Evolutionary conservation across 805 yeast genomes (phyloP).

Genomic region (Ogataea sp.): DNA sequence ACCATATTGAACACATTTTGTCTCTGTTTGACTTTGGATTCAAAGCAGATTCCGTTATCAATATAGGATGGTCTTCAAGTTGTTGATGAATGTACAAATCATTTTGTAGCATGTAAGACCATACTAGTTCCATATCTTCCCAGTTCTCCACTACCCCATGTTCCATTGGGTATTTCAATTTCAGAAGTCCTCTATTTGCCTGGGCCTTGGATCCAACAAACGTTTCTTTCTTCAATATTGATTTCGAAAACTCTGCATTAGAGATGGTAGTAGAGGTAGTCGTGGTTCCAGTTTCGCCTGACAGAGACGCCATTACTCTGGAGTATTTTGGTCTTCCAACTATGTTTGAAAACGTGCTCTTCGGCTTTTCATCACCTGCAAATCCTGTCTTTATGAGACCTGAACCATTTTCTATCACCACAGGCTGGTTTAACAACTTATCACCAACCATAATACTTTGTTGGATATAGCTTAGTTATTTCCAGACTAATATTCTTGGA

Average conservation of each 20-base stretch:
- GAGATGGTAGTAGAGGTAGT: background rate
- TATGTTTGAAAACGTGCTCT: conserved; percentile 51
- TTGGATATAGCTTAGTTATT: too few relatives aligned
- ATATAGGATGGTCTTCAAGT: conserved; percentile 74
- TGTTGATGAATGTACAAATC: conserved; percentile 45
- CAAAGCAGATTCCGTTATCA: conserved; percentile 84
- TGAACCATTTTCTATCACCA: conserved; percentile 80
- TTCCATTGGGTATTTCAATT: conserved; percentile 60
- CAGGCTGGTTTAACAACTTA: conserved; percentile 53
- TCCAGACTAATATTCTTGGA: too few relatives aligned
- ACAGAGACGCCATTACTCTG: conserved; percentile 61
- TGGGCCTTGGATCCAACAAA: conserved; percentile 76
- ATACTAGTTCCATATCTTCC: conserved; percentile 78
- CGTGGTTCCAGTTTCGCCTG: conserved; percentile 23
- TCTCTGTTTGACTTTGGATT: conserved; percentile 61
- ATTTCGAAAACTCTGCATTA: background rate
- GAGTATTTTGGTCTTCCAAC: conserved; percentile 80
- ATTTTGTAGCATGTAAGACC: conserved; percentile 60
- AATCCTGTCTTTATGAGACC: conserved; percentile 84
- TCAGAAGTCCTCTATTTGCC: conserved; percentile 67
- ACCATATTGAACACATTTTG: conserved; percentile 52
- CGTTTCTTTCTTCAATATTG: conserved; percentile 29
- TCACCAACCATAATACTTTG: conserved; percentile 5
- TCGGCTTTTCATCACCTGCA: conserved; percentile 86
- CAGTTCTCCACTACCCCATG: conserved; percentile 79